Conservation (phyloP, 2,329 filamentous ascomycete genomes). For the Passalora sequoiae region DNA sequence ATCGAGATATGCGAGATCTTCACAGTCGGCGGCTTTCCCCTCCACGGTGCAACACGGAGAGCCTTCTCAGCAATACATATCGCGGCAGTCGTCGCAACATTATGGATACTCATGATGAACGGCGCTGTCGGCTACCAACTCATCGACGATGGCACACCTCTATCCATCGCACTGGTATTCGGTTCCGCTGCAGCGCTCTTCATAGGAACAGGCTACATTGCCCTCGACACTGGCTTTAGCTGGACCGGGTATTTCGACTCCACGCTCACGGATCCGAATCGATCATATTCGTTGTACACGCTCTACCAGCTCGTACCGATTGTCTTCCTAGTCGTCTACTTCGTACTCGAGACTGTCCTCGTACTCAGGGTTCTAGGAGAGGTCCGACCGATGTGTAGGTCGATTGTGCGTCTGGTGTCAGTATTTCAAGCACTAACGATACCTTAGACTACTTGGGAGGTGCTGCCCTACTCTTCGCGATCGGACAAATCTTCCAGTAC, state of each 20-base stretch:
- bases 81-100: constrained; percentile 78
- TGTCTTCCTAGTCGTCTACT: constrained; percentile 83
- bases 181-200: constrained; percentile 68
- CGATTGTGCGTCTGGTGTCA: not conserved
- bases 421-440: not conserved
- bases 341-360: constrained; percentile 73
- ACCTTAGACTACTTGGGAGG: constrained; percentile 62
- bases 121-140: constrained; percentile 81
- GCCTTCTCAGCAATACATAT: constrained; percentile 88
- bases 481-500: constrained; percentile 95
- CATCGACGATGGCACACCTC: constrained; percentile 82
- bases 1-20: constrained; percentile 96
- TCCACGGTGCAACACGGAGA: constrained; percentile 64
- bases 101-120: constrained; percentile 63
- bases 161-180: constrained; percentile 72
- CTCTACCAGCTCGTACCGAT: constrained; percentile 87
- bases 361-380: constrained; percentile 85
- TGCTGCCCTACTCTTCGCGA: constrained; percentile 76
- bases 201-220: constrained; percentile 89
- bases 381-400: constrained; percentile 75
- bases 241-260: constrained; percentile 76
- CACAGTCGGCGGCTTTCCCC: constrained; percentile 81
- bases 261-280: constrained; percentile 48
- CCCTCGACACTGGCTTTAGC: constrained; percentile 81
- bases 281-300: constrained; percentile 83